Evolutionary conservation across 148 eudicot genomes (phyloP).

Genomic region (Heliosperma pusillum): DNA sequence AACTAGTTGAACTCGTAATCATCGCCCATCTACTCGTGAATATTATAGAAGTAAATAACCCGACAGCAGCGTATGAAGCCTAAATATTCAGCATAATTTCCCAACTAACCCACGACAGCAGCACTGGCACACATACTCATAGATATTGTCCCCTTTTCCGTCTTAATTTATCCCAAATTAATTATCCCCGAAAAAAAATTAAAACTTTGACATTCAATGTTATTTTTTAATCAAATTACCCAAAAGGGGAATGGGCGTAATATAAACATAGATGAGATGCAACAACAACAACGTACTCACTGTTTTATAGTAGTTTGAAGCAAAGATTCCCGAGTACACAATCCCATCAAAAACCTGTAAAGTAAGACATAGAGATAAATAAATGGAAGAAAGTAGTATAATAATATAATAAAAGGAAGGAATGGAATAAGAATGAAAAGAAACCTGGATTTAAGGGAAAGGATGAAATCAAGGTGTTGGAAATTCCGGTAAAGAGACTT

Average conservation of each 20-base stretch:
- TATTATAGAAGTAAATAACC: no score
- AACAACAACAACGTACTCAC: constrained; percentile 17
- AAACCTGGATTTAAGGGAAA: background rate
- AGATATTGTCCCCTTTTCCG: background rate
- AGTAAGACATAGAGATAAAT: background rate
- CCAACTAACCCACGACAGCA: no score
- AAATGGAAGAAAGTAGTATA: background rate
- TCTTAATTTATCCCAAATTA: background rate
- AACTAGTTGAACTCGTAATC: background rate
- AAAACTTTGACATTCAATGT: no score
- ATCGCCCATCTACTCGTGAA: background rate
- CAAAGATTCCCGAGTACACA: background rate
- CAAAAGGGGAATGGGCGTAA: background rate
- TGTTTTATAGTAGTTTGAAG: constrained; percentile 5
- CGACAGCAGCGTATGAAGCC: no score
- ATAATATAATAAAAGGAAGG: background rate
- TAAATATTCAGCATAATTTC: no score
- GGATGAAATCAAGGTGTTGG: background rate
- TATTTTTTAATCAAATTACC: no score
- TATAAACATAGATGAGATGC: background rate
- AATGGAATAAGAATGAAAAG: background rate
- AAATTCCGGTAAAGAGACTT: background rate
- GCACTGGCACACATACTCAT: no score
- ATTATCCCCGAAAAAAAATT: background rate
- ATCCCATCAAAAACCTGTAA: constrained; percentile 30